Conservation (phyloP, 2,329 filamentous ascomycete species). For the Fusarium veterinarium region DNA sequence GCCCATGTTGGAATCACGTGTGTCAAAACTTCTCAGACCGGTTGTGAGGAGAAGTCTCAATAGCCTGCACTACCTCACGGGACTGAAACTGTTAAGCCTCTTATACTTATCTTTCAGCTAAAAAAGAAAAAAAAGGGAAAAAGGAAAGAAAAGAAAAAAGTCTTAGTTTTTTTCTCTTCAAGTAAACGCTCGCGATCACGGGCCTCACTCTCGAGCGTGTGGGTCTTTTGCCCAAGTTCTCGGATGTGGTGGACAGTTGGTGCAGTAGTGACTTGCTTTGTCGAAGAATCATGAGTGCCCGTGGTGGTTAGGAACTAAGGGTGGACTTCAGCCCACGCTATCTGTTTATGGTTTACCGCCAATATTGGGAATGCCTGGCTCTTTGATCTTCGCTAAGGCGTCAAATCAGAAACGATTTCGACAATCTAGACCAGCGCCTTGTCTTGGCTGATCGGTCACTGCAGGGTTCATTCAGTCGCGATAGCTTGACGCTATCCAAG, state of each 20-base stretch:
- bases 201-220: no score
- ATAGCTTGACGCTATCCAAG: conserved; percentile 49
- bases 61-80: no score
- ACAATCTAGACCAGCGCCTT: conserved; percentile 19
- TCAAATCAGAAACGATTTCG: background rate
- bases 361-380: background rate
- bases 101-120: no score
- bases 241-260: background rate
- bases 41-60: no score
- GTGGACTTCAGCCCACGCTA: background rate
- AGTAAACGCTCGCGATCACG: no score
- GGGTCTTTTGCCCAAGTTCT: no score
- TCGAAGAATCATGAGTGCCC: background rate
- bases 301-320: background rate
- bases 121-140: no score
- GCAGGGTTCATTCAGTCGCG: background rate
- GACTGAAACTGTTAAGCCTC: no score
- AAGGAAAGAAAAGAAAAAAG: no score
- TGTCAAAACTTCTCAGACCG: no score
- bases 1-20: no score
- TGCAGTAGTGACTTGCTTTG: background rate
- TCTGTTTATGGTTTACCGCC: background rate
- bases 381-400: background rate
- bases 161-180: no score
- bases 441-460: background rate